These are phyloP conservation scores for Cladosporium phlei DNA, from an alignment of 2,329 filamentous ascomycete genomes.

Conservation along the genomic window DNA sequence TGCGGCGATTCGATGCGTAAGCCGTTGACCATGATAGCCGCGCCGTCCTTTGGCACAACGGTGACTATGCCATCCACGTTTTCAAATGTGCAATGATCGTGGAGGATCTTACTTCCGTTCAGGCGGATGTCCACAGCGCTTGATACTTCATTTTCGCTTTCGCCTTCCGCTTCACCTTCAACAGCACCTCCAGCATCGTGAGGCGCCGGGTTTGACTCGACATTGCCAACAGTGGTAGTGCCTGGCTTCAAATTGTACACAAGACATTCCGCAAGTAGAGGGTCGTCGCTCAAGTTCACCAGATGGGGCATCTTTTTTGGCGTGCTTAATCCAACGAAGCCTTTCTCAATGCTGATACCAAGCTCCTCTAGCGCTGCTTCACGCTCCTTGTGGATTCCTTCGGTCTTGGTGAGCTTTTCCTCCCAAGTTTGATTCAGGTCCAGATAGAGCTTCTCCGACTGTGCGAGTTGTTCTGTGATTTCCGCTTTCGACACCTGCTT, in stretches of 20 bases:
- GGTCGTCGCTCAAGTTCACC: constrained; percentile 80
- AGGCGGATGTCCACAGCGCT: constrained; percentile 75
- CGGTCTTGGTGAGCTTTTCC: constrained; percentile 88
- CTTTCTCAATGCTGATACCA: constrained; percentile 98
- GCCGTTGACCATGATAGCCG: constrained; percentile 97
- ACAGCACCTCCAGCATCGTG: not conserved
- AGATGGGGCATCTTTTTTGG: constrained; percentile 99
- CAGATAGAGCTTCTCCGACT: constrained; percentile 91
- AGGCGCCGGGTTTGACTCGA: constrained; percentile 61
- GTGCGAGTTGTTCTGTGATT: constrained; percentile 91
- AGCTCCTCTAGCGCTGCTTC: constrained; percentile 93
- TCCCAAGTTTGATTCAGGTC: constrained; percentile 99
- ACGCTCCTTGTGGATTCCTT: constrained; percentile 95
- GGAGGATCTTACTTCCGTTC: constrained; percentile 87
- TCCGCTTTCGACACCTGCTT: constrained; percentile 98
- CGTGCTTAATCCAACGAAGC: constrained; percentile 88
- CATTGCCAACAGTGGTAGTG: constrained; percentile 88
- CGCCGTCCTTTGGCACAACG: constrained; percentile 80
- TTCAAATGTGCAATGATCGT: constrained; percentile 90
- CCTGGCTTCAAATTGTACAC: constrained; percentile 98
- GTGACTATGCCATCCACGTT: constrained; percentile 92
- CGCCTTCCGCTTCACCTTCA: not conserved
- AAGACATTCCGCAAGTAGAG: constrained; percentile 87
- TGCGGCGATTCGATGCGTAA: constrained; percentile 81
- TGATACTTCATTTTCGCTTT: not conserved